A percentile compares a stretch with the other conserved stretches of the same genome.
Evolutionary conservation across 2,329 filamentous ascomycete genomes (phyloP).

Genomic region (Penicillium sp.): DNA sequence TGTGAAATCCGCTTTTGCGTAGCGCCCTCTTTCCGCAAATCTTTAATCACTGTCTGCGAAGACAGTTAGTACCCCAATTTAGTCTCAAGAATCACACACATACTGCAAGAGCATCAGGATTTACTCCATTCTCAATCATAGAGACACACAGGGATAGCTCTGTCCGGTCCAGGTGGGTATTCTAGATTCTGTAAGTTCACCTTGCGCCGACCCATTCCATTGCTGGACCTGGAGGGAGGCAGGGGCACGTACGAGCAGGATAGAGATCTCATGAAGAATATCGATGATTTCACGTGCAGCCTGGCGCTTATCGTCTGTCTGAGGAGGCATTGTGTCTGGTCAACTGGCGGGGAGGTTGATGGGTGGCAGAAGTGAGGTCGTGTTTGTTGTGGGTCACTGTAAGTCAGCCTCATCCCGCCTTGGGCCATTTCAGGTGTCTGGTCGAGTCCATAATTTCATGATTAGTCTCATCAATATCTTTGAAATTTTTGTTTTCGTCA

Average conservation of each 20-base stretch:
- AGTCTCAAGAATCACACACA: constrained; percentile 35
- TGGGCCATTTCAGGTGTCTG: background rate
- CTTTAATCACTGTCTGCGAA: constrained; percentile 46
- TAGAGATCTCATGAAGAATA: constrained; percentile 51
- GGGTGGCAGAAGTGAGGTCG: background rate
- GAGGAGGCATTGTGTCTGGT: constrained; percentile 34
- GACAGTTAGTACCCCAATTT: constrained; percentile 4
- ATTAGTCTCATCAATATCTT: too few species aligned
- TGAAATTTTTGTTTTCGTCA: too few species aligned
- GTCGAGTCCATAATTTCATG: background rate
- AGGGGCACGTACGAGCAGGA: constrained; percentile 41
- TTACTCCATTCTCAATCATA: constrained; percentile 94
- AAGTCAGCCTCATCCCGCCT: background rate
- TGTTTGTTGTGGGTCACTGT: constrained; percentile 1
- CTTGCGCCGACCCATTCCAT: background rate
- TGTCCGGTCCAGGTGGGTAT: constrained; percentile 86
- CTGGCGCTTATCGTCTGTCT: constrained; percentile 48
- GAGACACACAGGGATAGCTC: constrained; percentile 94
- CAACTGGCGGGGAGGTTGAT: background rate
- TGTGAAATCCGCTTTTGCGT: constrained; percentile 27
- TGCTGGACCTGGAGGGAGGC: constrained; percentile 1
- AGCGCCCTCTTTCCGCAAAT: constrained; percentile 42
- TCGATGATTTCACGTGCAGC: constrained; percentile 52
- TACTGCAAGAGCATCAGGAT: constrained; percentile 91
- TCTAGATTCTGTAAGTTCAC: constrained; percentile 53